phyloP scores from a whole-genome alignment of 352 stramenopile species.

The Discostella stelligera region DNA sequence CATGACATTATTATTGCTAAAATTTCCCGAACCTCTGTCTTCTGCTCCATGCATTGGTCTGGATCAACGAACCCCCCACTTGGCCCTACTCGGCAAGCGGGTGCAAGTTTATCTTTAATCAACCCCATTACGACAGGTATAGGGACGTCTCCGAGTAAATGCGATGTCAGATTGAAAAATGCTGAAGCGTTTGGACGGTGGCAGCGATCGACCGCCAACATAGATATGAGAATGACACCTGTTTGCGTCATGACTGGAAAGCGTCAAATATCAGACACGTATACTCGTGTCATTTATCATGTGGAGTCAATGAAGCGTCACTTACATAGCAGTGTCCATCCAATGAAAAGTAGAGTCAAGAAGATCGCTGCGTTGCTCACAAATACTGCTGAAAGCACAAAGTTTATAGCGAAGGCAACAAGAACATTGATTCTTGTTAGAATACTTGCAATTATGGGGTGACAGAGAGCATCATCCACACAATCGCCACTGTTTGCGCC shows the following conservation, averaged over 20 bases:
- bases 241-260: constrained; percentile 45
- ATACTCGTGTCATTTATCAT: too few relatives aligned
- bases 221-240: constrained; percentile 52
- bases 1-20: constrained; percentile 47
- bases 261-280: too few relatives aligned
- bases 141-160: constrained; percentile 92
- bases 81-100: constrained; percentile 72
- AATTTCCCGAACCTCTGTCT: constrained; percentile 30
- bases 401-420: constrained; percentile 24
- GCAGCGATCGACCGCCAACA: constrained; percentile 87
- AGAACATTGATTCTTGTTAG: constrained; percentile 46
- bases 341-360: constrained; percentile 49
- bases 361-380: constrained; percentile 47
- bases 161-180: constrained; percentile 89
- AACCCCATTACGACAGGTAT: constrained; percentile 89
- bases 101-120: constrained; percentile 91
- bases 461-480: constrained; percentile 32
- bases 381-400: constrained; percentile 44
- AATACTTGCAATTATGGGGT: constrained; percentile 41
- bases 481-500: constrained; percentile 22
- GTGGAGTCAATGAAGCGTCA: constrained; percentile 1
- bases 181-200: constrained; percentile 88
- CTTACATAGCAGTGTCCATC: constrained; percentile 50
- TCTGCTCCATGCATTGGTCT: constrained; percentile 31
- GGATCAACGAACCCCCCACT: constrained; percentile 44